Evolutionary conservation across 2,329 filamentous ascomycete species (phyloP).

Genomic region (Geosmithia flava): DNA sequence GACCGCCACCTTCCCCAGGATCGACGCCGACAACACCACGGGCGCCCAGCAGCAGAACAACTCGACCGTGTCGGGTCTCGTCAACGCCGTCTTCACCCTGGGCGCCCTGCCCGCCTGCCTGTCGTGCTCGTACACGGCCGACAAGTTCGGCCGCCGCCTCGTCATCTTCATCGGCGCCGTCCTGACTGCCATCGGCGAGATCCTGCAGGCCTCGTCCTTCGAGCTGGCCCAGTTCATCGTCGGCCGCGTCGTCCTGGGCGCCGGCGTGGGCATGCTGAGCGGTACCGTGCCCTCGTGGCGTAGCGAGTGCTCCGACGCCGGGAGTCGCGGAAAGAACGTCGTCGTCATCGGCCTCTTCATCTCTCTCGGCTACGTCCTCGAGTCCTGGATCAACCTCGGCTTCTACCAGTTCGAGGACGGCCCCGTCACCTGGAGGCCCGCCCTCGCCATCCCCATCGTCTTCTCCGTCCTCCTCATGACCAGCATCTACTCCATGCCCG

Average conservation of each 20-base stretch:
- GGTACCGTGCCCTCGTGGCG: neutral
- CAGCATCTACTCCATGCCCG: slow-evolving; percentile 20
- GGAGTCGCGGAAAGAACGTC: neutral
- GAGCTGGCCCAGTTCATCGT: neutral
- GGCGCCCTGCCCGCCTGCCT: slow-evolving; percentile 43
- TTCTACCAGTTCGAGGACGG: slow-evolving; percentile 20
- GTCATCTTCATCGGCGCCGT: slow-evolving; percentile 29
- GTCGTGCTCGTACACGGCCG: slow-evolving; percentile 32
- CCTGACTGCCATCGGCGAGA: neutral
- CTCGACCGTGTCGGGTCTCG: slow-evolving; percentile 29
- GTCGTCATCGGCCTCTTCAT: neutral
- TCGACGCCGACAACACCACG: slow-evolving; percentile 37
- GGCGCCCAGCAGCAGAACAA: slow-evolving; percentile 20
- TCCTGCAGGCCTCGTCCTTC: neutral
- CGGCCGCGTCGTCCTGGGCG: neutral
- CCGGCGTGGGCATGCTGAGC: neutral
- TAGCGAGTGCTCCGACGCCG: neutral
- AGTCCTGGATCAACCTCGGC: slow-evolving; percentile 29
- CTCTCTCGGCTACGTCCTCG: neutral
- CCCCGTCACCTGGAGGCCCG: slow-evolving; percentile 39
- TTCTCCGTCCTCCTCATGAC: slow-evolving; percentile 29
- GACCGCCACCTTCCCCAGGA: slow-evolving; percentile 35
- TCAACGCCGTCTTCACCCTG: slow-evolving; percentile 40
- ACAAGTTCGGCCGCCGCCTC: slow-evolving; percentile 42
- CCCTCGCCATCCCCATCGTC: slow-evolving; percentile 39